Evolutionary conservation across 371 early-diverging fungal species (phyloP).

Genomic region (Rhizopus microsporus): DNA sequence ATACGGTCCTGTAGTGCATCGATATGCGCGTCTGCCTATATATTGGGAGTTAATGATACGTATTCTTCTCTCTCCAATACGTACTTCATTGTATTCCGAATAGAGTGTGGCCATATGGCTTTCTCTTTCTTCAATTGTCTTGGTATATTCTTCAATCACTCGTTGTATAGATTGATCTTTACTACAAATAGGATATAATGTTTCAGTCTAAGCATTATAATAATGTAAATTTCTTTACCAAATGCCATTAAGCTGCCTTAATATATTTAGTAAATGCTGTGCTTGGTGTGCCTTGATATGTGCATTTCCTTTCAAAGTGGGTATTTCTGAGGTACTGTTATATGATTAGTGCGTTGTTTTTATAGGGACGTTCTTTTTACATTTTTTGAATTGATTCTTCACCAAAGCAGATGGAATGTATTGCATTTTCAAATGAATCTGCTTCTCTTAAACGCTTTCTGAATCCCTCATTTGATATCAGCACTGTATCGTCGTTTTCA

Average conservation of each 20-base stretch:
- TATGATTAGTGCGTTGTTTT: neutral
- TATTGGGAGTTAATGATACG: neutral
- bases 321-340: neutral
- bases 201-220: neutral
- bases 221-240: neutral
- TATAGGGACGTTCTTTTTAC: neutral
- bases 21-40: no score
- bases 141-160: neutral
- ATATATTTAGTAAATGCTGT: neutral
- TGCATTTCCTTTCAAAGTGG: neutral
- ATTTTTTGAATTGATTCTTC: neutral
- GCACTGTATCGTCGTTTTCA: neutral
- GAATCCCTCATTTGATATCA: neutral
- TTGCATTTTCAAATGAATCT: neutral
- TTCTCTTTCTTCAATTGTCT: neutral
- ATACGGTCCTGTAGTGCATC: no score
- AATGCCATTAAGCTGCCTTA: neutral
- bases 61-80: neutral
- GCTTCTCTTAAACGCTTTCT: neutral
- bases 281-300: neutral
- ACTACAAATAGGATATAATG: neutral
- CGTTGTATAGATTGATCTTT: neutral
- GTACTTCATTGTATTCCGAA: neutral
- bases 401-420: neutral
- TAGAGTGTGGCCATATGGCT: neutral